These are phyloP conservation scores for Diaporthe vexans DNA, from an alignment of 2,329 filamentous ascomycete genomes.

Conservation along the genomic window DNA sequence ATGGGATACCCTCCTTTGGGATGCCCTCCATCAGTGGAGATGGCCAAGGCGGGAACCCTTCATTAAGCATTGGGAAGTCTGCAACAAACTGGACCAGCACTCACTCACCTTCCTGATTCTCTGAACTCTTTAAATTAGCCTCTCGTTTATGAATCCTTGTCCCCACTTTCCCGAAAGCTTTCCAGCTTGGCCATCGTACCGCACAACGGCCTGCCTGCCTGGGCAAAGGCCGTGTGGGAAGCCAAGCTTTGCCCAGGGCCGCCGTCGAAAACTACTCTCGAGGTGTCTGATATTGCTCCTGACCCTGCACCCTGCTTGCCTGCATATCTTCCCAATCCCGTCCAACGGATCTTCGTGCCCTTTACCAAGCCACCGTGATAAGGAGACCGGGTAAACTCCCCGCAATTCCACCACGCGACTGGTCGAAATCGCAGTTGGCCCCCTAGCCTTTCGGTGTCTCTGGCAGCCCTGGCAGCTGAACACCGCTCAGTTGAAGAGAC, in stretches of 20 bases:
- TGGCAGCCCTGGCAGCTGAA: not conserved
- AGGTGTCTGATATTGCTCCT: conserved; percentile 18
- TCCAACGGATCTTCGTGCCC: conserved; percentile 23
- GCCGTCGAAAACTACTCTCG: conserved; percentile 21
- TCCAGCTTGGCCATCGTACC: conserved; percentile 1
- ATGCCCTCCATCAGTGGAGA: not conserved
- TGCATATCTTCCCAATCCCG: conserved; percentile 12
- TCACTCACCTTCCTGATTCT: conserved; percentile 11
- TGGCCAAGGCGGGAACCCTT: conserved; percentile 2
- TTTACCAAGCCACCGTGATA: conserved; percentile 19
- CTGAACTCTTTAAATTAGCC: conserved; percentile 17
- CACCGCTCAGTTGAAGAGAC: not conserved
- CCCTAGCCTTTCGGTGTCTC: not conserved
- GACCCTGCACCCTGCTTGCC: conserved; percentile 23
- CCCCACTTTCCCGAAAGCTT: conserved; percentile 12
- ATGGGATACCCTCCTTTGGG: too few relatives aligned
- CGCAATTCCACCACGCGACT: conserved; percentile 7
- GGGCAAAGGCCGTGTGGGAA: conserved; percentile 12
- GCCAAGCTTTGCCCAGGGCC: conserved; percentile 33
- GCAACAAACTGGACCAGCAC: not conserved
- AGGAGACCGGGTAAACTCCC: conserved; percentile 22
- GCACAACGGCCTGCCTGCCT: conserved; percentile 22
- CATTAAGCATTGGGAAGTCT: conserved; percentile 5
- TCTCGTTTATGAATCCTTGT: conserved; percentile 26
- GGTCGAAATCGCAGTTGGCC: not conserved